Base-by-base conservation (phyloP, 805 yeast species). In the Yarrowia porcina region DNA sequence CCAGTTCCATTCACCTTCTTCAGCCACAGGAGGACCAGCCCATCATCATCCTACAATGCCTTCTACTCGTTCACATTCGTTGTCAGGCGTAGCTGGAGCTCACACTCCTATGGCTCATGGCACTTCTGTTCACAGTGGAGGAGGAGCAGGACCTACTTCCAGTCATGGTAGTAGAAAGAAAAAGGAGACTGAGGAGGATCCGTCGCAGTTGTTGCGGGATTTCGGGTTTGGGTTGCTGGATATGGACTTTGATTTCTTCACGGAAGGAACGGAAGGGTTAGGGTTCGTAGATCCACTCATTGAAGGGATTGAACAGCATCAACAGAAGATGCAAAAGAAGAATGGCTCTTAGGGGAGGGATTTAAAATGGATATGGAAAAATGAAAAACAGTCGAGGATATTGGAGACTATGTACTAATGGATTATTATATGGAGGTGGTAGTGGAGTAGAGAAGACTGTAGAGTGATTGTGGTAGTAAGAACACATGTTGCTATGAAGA, bases 261-360 rank as follows among this genome's bases (percentile, higher is more conserved):
- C 67, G 66, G 71, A 69, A 32, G 72, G 72, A 33, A 67, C 71
- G 6, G 72, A 69, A 45, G 72, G 72, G 12, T 64, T 69, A 13
- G 71, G 68, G 3, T 69, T 69, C 36, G 72, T 69, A 13, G 72
- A 69, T 62, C 72, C 70, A 8, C 63, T 69, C 42, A 67, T 69
- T 64, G 71, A 69, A 42, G 70, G 70, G 11, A 65, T 69, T 23
- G 72, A 69, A 61, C 72, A 69, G 63, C 68, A 65, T 35, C 69
- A 68, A 21, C 63, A 59, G 42, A 59, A 35, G 54, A 42, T 44
- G 63, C 63, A 59, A n/a, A 59, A 59, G 35, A 42, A 59, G 35
- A 42, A 57, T 23, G 61, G 38, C 17, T 39, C 36, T 12, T 45
- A 18, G 35, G 21, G 27, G 23, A 18, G 38, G 38, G 23, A n/a